A percentile compares a stretch with the other conserved stretches of the same genome.
Conservation (phyloP, 352 stramenopile genomes). For the Phytophthora sojae region DNA sequence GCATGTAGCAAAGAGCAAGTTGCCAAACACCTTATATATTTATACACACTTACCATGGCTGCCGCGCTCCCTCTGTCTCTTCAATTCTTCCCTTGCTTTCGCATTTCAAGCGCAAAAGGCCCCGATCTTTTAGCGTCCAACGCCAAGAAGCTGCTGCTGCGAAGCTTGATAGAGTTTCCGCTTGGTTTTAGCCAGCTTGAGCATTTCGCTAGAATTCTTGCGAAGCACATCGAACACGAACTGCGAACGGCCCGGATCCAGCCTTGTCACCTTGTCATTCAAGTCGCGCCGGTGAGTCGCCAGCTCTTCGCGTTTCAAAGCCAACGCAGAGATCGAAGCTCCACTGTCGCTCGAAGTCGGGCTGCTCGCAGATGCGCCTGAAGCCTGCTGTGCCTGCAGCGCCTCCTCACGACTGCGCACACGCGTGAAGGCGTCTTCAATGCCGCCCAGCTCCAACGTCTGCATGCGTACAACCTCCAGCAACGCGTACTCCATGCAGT, state of each 20-base stretch:
- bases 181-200: slow-evolving; percentile 72
- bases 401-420: slow-evolving; percentile 60
- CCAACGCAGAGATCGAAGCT: slow-evolving; percentile 41
- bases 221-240: slow-evolving; percentile 78
- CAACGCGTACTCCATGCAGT: slow-evolving; percentile 86
- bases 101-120: no score
- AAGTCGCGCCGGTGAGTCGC: slow-evolving; percentile 58
- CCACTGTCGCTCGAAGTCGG: slow-evolving; percentile 23
- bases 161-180: slow-evolving; percentile 72
- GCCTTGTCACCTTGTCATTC: slow-evolving; percentile 55
- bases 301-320: slow-evolving; percentile 59
- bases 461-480: slow-evolving; percentile 86
- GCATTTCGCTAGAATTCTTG: slow-evolving; percentile 77
- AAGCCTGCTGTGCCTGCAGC: slow-evolving; percentile 42
- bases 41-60: slow-evolving; percentile 43
- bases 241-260: slow-evolving; percentile 70
- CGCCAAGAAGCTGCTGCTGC: slow-evolving; percentile 61
- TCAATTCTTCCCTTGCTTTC: background rate
- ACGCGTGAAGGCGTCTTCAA: slow-evolving; percentile 78
- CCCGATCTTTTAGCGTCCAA: slow-evolving; percentile 33
- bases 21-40: slow-evolving; percentile 29
- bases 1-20: slow-evolving; percentile 16
- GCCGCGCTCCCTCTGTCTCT: background rate
- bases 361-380: slow-evolving; percentile 19
- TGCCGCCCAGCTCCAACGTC: slow-evolving; percentile 73